Evolutionary conservation across 1,284 basidiomycete species (phyloP), one percentile per base, ranked within the genome.

Genomic region (Laetiporus sulphureus): DNA sequence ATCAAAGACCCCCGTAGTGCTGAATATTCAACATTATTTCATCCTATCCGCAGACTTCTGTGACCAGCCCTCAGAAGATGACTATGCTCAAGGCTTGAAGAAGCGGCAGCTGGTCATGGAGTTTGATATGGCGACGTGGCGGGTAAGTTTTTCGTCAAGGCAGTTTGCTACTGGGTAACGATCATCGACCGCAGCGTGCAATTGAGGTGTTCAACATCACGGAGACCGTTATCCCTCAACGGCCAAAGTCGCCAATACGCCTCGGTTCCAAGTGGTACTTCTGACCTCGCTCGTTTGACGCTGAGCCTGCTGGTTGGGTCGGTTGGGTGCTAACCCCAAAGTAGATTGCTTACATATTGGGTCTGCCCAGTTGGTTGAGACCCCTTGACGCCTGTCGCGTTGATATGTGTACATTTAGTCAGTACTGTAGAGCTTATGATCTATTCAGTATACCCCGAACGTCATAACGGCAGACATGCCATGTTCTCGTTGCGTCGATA

Each of bases 31-130:
- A 31, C 25, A 24, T 29, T 21, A 21, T 23, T 30, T 13, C n/a
- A 41, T 24, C 18, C 18, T 3, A 22, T 38, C 20, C 8, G 3
- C 45, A 87, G 86, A 68, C 60, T 57, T 71, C 8, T 84, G 82
- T 51, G 75, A 82, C 46, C 68, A 71, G 19, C 85, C 86, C 0
- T 73, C 64, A 3, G 69, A 77, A 36, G 67, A 79, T 21, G 85
- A 91, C 46, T 83, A 81, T 49, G 62, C 62, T 2, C 62, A 68
- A 1, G 84, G 83, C 2, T 65, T 87, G 31, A 72, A 69, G 49
- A 90, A 87, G 55, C 75, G 77, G 32, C 92, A 95, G 57, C 73
- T 91, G 48, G 84, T 95, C 5, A 69, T 93, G 55, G 90, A 94
- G 57, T 79, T 95, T 47, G 90, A 92, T 52, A 80, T 86, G 73